Evolutionary conservation across 768 basidiomycete genomes (phyloP).

Genomic region (Termitomyces sp.): DNA sequence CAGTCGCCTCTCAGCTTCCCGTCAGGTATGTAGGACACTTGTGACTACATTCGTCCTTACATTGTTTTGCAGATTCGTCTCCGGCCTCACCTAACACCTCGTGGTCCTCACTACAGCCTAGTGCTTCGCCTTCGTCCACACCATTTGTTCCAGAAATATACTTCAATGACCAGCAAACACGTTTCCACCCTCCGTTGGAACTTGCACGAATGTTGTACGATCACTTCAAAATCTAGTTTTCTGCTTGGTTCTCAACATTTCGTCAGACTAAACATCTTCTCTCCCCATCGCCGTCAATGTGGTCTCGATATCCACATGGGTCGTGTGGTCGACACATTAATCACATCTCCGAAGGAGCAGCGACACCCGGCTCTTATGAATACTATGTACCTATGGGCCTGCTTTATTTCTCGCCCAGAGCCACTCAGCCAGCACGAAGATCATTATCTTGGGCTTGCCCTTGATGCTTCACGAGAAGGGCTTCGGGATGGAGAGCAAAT

Average conservation of each 20-base stretch:
- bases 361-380: constrained; percentile 76
- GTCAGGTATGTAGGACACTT: constrained; percentile 33
- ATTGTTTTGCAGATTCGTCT: constrained; percentile 26
- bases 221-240: neutral
- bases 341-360: constrained; percentile 47
- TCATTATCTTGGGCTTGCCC: constrained; percentile 59
- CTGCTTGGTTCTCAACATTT: constrained; percentile 10
- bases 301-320: constrained; percentile 67
- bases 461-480: constrained; percentile 58
- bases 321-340: constrained; percentile 56
- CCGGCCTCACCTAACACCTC: constrained; percentile 45
- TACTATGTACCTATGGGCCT: constrained; percentile 79
- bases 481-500: constrained; percentile 49
- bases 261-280: constrained; percentile 65
- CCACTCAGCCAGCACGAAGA: constrained; percentile 67
- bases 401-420: constrained; percentile 70
- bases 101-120: constrained; percentile 40
- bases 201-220: constrained; percentile 64
- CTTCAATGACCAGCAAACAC: constrained; percentile 45
- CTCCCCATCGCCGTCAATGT: constrained; percentile 70
- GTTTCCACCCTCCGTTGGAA: constrained; percentile 48
- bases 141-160: constrained; percentile 41
- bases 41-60: neutral
- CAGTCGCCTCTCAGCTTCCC: constrained; percentile 48
- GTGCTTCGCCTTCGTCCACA: constrained; percentile 47